Base-by-base conservation (phyloP, 1,139 yeast genomes). In the Sugiyamaella novakii region DNA sequence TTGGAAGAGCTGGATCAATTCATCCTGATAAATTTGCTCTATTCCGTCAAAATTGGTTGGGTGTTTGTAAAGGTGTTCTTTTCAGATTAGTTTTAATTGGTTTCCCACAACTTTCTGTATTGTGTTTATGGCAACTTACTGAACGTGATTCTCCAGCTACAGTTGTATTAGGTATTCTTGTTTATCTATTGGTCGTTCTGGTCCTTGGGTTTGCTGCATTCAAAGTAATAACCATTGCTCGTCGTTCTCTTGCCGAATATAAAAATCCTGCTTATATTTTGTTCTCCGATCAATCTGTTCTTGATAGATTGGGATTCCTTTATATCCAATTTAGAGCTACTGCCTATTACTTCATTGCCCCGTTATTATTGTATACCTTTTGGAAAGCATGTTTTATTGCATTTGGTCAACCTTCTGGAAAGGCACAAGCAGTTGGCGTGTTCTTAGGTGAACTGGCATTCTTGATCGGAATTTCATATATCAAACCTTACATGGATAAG, bases 301-400 rank as follows among this genome's bases (percentile, higher is more conserved):
- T 94, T 61, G 88, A 88, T 73, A 80, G 87, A 60, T 92, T 86
- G 73, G 99, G 99, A 0, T 92, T 92, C 70, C 70, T 94, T 56
- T 92, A 92, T 60, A 89, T 91, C 33, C 96, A 89, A 71, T 92
- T 78, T 73, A 78, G 91, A 55, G 98, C 98, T 14, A 87, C 87
- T 50, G 79, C 82, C 54, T 92, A 86, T 69, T 92, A 85, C 76
- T 92, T 89, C 76, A 78, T 89, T 52, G 69, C 79, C 5, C 80
- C 86, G 22, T 68, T 83, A 48, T 71, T 92, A 60, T 47, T 71
- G 8, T 89, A 88, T 68, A 76, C 83, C 38, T 76, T 91, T 55
- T 65, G 84, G 51, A 85, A 92, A 67, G 82, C 96, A 0, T 72
- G 88, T 50, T 81, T 92, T 58, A 92, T 92, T 57, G 98, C 96